Evolutionary conservation across 78 protist genomes (phyloP).

Genomic region (Bodo saltans): DNA sequence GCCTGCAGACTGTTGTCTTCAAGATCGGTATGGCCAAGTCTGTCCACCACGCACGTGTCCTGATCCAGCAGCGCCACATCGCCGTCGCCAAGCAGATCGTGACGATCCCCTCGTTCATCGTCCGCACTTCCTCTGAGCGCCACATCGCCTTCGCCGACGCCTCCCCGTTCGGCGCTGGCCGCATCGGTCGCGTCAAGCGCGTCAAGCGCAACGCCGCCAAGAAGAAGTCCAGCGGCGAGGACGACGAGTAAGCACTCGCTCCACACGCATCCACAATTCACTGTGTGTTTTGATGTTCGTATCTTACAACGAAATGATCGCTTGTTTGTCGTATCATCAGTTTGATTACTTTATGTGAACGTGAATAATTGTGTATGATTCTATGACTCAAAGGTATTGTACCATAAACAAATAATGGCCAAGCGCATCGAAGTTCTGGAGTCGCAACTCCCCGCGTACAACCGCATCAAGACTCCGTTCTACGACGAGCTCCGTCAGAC

Average conservation of each 20-base stretch:
- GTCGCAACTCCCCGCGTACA: constrained; percentile 11
- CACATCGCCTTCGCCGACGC: constrained; percentile 89
- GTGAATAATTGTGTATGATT: too few species aligned
- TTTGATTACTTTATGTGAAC: neutral
- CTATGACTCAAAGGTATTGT: neutral
- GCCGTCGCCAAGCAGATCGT: constrained; percentile 98
- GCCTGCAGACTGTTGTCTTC: constrained; percentile 98
- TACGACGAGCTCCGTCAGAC: constrained; percentile 30
- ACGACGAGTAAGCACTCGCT: neutral
- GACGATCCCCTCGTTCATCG: constrained; percentile 96
- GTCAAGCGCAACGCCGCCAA: neutral
- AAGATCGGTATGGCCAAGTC: constrained; percentile 90
- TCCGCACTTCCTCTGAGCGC: constrained; percentile 91
- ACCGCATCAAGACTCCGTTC: neutral
- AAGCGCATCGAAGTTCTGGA: constrained; percentile 20
- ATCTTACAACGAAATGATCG: too few species aligned
- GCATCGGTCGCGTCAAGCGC: constrained; percentile 93
- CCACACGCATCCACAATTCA: too few species aligned
- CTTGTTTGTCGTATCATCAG: neutral
- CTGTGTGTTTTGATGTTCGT: too few species aligned
- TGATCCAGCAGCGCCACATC: constrained; percentile 97
- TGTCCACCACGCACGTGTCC: constrained; percentile 99
- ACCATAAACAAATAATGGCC: neutral
- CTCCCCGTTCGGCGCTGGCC: constrained; percentile 85
- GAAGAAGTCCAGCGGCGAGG: neutral